phyloP scores from a whole-genome alignment of 192 early-diverging fungal genomes.

The Coemansia sp. region DNA sequence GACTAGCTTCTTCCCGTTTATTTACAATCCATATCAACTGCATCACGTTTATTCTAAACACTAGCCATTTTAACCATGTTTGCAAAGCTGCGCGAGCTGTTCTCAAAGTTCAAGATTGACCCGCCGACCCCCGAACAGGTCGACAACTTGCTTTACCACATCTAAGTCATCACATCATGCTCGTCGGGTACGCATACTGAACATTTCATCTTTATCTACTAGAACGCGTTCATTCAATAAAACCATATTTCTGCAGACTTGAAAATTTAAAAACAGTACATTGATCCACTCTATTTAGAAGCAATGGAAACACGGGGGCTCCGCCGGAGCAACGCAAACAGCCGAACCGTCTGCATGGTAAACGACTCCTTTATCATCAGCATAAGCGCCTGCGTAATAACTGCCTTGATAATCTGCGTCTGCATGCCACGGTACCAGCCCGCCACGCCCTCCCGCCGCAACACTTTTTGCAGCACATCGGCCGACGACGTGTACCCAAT shows the following conservation, averaged over 20 bases:
- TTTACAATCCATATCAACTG: conserved; percentile 7
- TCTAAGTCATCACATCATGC: conserved; percentile 3
- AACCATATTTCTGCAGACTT: background rate
- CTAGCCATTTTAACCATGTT: conserved; percentile 20
- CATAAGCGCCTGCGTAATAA: conserved; percentile 96
- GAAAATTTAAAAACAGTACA: too few relatives aligned
- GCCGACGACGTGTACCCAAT: conserved; percentile 76
- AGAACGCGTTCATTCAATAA: background rate
- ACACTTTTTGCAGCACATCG: conserved; percentile 82
- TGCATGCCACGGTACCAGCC: conserved; percentile 97
- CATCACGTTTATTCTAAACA: conserved; percentile 2
- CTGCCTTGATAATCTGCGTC: conserved; percentile 98
- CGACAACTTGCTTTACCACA: conserved; percentile 18
- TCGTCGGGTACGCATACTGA: background rate
- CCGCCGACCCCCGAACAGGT: conserved; percentile 31
- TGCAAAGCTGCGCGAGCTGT: conserved; percentile 17
- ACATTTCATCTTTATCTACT: background rate
- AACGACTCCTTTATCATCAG: conserved; percentile 96
- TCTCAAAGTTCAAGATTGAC: conserved; percentile 20
- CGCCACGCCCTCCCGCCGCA: conserved; percentile 72
- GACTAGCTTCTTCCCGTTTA: background rate
- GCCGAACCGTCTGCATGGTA: conserved; percentile 47
- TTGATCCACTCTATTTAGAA: too few relatives aligned
- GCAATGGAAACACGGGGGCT: background rate
- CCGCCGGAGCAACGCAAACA: conserved; percentile 30